phyloP scores from a whole-genome alignment of 1,139 yeast species.

The Suhomyces bokatorum region DNA sequence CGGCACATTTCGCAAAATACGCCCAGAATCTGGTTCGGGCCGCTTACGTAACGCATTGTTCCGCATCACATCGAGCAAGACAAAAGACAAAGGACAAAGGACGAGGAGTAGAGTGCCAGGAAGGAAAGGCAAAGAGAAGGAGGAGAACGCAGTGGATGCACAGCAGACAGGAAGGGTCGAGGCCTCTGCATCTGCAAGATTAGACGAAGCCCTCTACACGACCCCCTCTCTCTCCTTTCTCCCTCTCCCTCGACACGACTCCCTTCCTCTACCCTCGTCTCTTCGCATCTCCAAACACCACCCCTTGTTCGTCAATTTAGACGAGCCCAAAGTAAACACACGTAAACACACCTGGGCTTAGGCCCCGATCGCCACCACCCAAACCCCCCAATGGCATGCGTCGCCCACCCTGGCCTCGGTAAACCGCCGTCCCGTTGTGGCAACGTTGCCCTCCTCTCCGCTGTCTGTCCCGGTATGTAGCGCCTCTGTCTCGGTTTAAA shows the following conservation, averaged over 20 bases:
- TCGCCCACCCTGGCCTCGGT: conserved; percentile 2
- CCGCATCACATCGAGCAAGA: neutral
- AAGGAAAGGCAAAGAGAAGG: no score
- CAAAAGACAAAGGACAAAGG: neutral
- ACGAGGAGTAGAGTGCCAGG: no score
- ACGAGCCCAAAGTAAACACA: conserved; percentile 3
- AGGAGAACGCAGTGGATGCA: no score
- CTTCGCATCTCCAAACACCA: neutral
- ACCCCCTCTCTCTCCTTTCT: no score
- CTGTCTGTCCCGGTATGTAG: conserved; percentile 5
- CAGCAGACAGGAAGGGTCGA: no score
- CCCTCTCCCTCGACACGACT: no score
- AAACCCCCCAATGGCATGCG: neutral
- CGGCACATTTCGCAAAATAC: neutral
- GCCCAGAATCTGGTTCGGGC: conserved; percentile 4
- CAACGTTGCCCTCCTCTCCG: neutral
- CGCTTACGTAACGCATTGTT: conserved; percentile 4
- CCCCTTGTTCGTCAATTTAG: conserved; percentile 3
- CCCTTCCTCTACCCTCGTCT: no score
- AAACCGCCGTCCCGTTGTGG: conserved; percentile 1
- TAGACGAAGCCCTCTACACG: no score
- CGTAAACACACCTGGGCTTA: neutral
- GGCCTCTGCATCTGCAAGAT: no score
- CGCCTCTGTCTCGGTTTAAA: conserved; percentile 9
- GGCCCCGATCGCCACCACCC: neutral